Conservation (phyloP, 176 grass and related monocot species). For the Lolium perenne region DNA sequence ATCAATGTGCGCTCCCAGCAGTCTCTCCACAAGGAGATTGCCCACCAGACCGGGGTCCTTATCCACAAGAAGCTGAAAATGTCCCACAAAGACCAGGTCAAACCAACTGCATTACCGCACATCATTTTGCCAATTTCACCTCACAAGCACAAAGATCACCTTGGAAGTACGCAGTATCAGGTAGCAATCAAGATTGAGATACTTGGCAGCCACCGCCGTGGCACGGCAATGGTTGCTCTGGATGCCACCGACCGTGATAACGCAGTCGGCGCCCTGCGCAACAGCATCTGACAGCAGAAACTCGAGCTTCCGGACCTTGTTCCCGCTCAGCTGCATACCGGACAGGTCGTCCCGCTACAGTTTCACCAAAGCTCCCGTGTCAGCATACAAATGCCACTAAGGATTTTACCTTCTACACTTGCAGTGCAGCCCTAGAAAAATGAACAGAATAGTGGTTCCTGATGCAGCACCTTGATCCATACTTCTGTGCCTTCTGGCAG, state of each 20-base stretch:
- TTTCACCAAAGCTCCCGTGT: conserved; percentile 20
- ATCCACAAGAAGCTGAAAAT: conserved; percentile 80
- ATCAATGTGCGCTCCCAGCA: conserved; percentile 89
- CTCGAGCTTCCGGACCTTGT: conserved; percentile 95
- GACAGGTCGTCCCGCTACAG: conserved; percentile 87
- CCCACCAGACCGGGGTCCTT: conserved; percentile 87
- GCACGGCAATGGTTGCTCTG: conserved; percentile 97
- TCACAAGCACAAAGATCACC: conserved; percentile 39
- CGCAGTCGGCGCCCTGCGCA: conserved; percentile 60
- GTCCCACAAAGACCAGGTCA: conserved; percentile 38
- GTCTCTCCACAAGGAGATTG: conserved; percentile 92
- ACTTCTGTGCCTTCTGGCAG: conserved; percentile 84
- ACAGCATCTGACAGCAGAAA: conserved; percentile 85
- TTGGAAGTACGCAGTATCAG: conserved; percentile 91
- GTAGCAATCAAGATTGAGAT: conserved; percentile 92
- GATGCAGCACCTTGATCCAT: conserved; percentile 85
- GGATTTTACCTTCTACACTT: neutral
- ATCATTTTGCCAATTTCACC: neutral
- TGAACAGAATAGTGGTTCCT: neutral
- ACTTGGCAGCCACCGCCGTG: conserved; percentile 83
- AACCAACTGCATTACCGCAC: neutral
- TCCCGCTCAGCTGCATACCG: conserved; percentile 95
- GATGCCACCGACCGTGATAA: conserved; percentile 93
- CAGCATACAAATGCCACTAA: conserved; percentile 17
- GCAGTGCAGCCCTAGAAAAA: neutral